phyloP scores from a whole-genome alignment of 208 protist genomes.

The Wallacemonas rigidus region DNA sequence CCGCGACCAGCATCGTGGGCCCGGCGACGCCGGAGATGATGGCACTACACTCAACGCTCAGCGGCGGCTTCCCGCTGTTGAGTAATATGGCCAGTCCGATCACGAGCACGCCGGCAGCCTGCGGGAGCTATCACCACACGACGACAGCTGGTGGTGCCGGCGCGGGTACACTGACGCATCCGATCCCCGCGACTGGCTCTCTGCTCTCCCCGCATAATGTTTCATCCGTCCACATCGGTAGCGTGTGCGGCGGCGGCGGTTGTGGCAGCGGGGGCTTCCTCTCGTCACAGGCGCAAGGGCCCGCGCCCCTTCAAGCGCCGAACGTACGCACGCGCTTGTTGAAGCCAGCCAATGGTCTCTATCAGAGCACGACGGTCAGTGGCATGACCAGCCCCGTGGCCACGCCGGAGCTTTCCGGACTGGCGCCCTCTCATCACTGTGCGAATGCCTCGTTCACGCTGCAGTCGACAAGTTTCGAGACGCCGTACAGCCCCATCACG shows the following conservation, averaged over 20 bases:
- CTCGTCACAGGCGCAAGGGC: background rate
- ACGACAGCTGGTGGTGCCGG: background rate
- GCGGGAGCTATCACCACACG: background rate
- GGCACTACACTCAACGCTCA: constrained; percentile 4
- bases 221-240: background rate
- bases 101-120: background rate
- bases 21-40: constrained; percentile 10
- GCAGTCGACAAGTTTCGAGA: constrained; percentile 75
- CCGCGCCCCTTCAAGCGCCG: background rate
- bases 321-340: background rate
- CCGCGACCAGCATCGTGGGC: background rate
- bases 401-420: background rate
- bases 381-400: constrained; percentile 10
- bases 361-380: constrained; percentile 5
- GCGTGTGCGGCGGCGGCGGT: background rate
- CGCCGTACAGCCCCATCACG: constrained; percentile 86
- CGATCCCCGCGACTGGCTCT: background rate
- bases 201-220: background rate
- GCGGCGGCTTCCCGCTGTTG: background rate
- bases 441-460: constrained; percentile 72
- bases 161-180: too few relatives aligned
- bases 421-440: background rate
- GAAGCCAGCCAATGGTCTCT: constrained; percentile 5
- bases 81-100: constrained; percentile 12
- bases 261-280: background rate